phyloP scores from a whole-genome alignment of 495 filamentous ascomycete genomes.

The Tuber indicum region DNA sequence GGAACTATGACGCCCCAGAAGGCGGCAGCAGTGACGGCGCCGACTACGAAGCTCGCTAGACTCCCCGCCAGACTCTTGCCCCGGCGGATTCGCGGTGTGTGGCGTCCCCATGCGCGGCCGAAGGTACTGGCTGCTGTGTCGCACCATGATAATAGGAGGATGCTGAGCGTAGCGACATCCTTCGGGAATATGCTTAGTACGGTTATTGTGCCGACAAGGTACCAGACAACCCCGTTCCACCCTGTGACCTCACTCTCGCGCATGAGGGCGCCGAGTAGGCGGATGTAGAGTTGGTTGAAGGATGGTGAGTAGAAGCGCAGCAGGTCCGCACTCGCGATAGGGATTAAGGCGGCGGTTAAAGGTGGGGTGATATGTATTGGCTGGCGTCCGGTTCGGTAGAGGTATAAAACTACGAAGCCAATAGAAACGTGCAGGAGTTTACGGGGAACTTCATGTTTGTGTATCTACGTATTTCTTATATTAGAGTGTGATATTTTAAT shows the following conservation, averaged over 20 bases:
- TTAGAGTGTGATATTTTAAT: conserved; percentile 5
- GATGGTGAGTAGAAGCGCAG: conserved; percentile 70
- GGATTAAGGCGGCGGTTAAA: conserved; percentile 75
- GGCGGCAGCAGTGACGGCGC: conserved; percentile 67
- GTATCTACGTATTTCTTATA: conserved; percentile 44
- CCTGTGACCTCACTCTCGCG: conserved; percentile 86
- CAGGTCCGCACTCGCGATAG: conserved; percentile 75
- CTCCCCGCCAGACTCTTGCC: conserved; percentile 92
- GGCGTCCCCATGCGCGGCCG: conserved; percentile 76
- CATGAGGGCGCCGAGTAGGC: conserved; percentile 80
- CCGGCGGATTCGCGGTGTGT: conserved; percentile 73
- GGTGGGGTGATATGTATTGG: conserved; percentile 69
- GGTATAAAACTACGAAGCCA: conserved; percentile 78
- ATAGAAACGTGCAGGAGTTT: conserved; percentile 85
- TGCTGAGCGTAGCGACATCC: conserved; percentile 82
- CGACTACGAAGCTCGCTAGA: conserved; percentile 71
- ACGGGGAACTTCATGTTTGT: conserved; percentile 70
- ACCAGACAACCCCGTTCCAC: conserved; percentile 96
- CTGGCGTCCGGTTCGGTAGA: conserved; percentile 73
- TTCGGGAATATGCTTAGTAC: conserved; percentile 85
- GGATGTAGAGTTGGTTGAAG: conserved; percentile 84
- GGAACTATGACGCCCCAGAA: conserved; percentile 88
- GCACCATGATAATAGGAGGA: conserved; percentile 91
- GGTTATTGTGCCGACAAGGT: conserved; percentile 80
- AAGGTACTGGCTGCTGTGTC: conserved; percentile 94